Percentiles rank a stretch among this genome's conserved stretches.
phyloP scores from a whole-genome alignment of 2,329 filamentous ascomycete genomes.

The Pseudocercospora cruenta region DNA sequence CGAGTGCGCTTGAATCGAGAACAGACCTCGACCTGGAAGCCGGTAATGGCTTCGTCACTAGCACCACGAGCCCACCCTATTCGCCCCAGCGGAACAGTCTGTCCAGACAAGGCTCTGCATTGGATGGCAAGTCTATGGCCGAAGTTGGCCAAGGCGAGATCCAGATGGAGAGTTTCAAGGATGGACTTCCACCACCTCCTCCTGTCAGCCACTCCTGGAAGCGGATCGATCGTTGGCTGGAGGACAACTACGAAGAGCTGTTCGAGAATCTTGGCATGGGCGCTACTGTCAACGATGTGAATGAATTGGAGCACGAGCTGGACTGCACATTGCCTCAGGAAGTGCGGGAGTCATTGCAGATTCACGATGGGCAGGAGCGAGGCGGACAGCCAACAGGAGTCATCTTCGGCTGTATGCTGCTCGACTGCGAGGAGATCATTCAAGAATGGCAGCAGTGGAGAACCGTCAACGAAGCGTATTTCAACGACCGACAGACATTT shows the following conservation, averaged over 20 bases:
- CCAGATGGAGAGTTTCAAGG: slow-evolving; percentile 93
- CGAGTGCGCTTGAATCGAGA: slow-evolving; percentile 82
- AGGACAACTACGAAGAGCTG: slow-evolving; percentile 93
- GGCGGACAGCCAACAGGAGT: slow-evolving; percentile 89
- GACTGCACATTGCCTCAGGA: slow-evolving; percentile 94
- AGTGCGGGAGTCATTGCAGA: slow-evolving; percentile 84
- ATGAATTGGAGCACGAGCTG: slow-evolving; percentile 93
- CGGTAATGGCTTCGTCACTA: slow-evolving; percentile 64
- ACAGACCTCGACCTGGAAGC: slow-evolving; percentile 71
- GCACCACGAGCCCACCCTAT: slow-evolving; percentile 73
- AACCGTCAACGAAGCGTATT: slow-evolving; percentile 85
- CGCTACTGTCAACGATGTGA: slow-evolving; percentile 90
- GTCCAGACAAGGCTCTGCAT: slow-evolving; percentile 51
- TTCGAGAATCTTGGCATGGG: slow-evolving; percentile 92
- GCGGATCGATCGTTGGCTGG: slow-evolving; percentile 90
- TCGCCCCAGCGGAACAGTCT: slow-evolving; percentile 78
- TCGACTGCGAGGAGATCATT: slow-evolving; percentile 97
- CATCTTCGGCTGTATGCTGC: slow-evolving; percentile 89
- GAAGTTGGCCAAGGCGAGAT: slow-evolving; percentile 78
- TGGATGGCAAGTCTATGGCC: slow-evolving; percentile 63
- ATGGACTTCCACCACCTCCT: slow-evolving; percentile 86
- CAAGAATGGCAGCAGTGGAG: slow-evolving; percentile 98
- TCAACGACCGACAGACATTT: slow-evolving; percentile 60
- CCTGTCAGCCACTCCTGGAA: slow-evolving; percentile 89
- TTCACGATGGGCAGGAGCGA: slow-evolving; percentile 97